These are phyloP conservation scores for Apiotrichum veenhuisii DNA, from an alignment of 1,284 basidiomycete species.

Conservation along the genomic window DNA sequence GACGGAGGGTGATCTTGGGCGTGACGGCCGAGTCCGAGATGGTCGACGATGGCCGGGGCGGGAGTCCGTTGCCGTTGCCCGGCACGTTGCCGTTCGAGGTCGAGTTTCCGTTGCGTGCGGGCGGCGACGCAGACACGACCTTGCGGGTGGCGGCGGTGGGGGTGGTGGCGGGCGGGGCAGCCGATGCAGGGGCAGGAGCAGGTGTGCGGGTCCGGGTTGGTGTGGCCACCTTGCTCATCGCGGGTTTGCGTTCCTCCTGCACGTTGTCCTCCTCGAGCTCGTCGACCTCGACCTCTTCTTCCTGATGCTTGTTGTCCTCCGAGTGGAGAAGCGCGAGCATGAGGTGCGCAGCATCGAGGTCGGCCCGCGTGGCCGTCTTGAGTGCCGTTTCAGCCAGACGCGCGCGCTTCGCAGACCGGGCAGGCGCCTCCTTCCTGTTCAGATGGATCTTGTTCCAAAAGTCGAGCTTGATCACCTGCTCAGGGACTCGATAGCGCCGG, in stretches of 20 bases:
- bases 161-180: too few species aligned
- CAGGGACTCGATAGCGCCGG: conserved; percentile 87
- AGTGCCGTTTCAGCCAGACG: conserved; percentile 4
- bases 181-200: too few species aligned
- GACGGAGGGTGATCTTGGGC: conserved; percentile 1
- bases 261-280: too few species aligned
- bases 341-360: conserved; percentile 32
- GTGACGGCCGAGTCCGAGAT: conserved; percentile 3
- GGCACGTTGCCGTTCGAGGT: background rate
- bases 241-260: background rate
- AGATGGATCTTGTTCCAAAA: conserved; percentile 83
- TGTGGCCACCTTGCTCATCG: background rate
- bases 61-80: background rate
- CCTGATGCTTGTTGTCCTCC: background rate
- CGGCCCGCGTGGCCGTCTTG: conserved; percentile 19
- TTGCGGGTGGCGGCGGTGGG: background rate
- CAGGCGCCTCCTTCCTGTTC: conserved; percentile 11
- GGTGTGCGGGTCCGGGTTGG: too few species aligned
- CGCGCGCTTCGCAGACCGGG: conserved; percentile 5
- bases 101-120: conserved; percentile 1
- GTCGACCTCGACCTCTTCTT: too few species aligned
- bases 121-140: background rate
- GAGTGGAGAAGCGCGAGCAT: conserved; percentile 17
- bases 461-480: conserved; percentile 83
- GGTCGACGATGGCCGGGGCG: background rate